A percentile compares a stretch with the other conserved stretches of the same genome.
phyloP scores from a whole-genome alignment of 257 asterid species.

The Forsythia suspensa region DNA sequence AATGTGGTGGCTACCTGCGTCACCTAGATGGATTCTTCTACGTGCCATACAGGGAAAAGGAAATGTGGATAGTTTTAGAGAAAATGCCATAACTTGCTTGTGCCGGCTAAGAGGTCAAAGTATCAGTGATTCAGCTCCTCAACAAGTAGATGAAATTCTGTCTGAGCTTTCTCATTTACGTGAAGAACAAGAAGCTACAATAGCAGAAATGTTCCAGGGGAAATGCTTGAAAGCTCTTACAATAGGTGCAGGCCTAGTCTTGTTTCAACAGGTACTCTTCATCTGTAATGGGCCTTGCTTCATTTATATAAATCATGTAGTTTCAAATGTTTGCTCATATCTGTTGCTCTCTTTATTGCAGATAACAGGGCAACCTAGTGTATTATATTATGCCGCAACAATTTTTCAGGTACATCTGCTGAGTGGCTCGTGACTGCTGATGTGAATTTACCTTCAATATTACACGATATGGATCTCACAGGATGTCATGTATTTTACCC shows the following conservation, averaged over 20 bases:
- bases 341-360: constrained; percentile 38
- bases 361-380: constrained; percentile 99
- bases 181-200: constrained; percentile 70
- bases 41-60: constrained; percentile 86
- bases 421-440: constrained; percentile 17
- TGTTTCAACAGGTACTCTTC: constrained; percentile 86
- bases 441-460: neutral
- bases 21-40: constrained; percentile 97
- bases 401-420: constrained; percentile 74
- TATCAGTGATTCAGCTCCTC: constrained; percentile 55
- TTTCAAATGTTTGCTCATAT: constrained; percentile 28
- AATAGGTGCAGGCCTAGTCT: constrained; percentile 87
- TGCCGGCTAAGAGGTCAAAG: constrained; percentile 75
- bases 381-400: constrained; percentile 88
- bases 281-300: constrained; percentile 13
- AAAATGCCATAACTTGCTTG: constrained; percentile 69
- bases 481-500: neutral
- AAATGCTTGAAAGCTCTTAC: constrained; percentile 90
- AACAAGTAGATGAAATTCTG: constrained; percentile 80
- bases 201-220: constrained; percentile 82
- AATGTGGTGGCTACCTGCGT: constrained; percentile 95
- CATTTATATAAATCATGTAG: neutral
- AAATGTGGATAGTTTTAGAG: constrained; percentile 50
- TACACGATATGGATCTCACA: neutral
- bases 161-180: constrained; percentile 79